Conservation (phyloP, 495 filamentous ascomycete genomes). For the Aeminium ludgeri region DNA sequence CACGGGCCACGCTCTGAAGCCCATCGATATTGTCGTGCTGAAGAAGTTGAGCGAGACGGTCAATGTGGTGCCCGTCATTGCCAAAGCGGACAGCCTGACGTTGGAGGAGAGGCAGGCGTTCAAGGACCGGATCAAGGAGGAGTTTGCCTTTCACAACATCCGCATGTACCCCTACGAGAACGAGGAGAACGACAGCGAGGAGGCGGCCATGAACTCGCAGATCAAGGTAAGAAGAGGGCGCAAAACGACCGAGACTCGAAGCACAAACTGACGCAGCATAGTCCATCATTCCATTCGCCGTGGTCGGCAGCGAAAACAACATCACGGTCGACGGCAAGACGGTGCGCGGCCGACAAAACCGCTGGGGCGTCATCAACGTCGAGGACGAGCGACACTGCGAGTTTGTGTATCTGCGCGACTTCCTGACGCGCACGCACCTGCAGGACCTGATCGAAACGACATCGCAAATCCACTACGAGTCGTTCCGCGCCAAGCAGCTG, state of each 20-base stretch:
- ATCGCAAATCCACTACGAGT: conserved; percentile 99
- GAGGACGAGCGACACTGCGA: conserved; percentile 99
- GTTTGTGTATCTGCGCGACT: conserved; percentile 95
- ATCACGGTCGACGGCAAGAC: conserved; percentile 96
- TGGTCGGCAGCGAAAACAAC: conserved; percentile 92
- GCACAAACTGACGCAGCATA: conserved; percentile 20
- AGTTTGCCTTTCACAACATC: conserved; percentile 98
- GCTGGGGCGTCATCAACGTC: conserved; percentile 99
- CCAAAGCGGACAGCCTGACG: conserved; percentile 92
- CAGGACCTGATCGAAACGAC: conserved; percentile 98
- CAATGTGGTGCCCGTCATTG: conserved; percentile 97
- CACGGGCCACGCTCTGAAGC: conserved; percentile 91
- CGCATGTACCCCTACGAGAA: conserved; percentile 99
- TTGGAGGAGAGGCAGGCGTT: conserved; percentile 89
- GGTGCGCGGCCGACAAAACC: conserved; percentile 93
- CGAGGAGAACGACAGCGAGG: conserved; percentile 94
- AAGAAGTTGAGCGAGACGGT: conserved; percentile 98
- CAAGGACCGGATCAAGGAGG: conserved; percentile 97
- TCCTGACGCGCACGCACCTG: conserved; percentile 88
- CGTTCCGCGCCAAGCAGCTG: conserved; percentile 98
- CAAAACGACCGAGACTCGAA: background rate
- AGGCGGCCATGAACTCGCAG: conserved; percentile 77
- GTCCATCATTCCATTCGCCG: conserved; percentile 92
- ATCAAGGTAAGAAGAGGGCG: conserved; percentile 95
- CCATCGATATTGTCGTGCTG: conserved; percentile 97